These are phyloP conservation scores for Cercospora sojina DNA, from an alignment of 2,329 filamentous ascomycete species.

Conservation along the genomic window DNA sequence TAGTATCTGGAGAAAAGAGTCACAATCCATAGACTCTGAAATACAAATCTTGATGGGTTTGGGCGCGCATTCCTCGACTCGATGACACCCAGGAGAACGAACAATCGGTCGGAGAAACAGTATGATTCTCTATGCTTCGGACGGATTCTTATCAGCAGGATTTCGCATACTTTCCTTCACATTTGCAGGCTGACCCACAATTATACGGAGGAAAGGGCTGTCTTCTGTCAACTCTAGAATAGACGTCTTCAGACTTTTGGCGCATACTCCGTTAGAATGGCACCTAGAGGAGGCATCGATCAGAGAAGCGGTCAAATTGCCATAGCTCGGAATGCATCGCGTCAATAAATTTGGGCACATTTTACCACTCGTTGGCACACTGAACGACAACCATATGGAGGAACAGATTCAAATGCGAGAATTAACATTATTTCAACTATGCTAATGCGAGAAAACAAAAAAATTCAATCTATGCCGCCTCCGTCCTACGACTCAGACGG, in stretches of 20 bases:
- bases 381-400: neutral
- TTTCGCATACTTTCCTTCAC: neutral
- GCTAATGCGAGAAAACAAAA: neutral
- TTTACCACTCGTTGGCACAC: neutral
- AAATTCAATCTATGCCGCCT: neutral
- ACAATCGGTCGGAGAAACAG: neutral
- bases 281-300: neutral
- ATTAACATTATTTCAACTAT: neutral
- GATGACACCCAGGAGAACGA: neutral
- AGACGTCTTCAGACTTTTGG: neutral
- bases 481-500: neutral
- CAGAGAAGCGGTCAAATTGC: neutral
- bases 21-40: too few relatives aligned
- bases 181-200: neutral
- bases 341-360: neutral
- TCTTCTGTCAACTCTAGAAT: neutral
- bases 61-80: neutral
- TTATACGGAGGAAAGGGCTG: neutral
- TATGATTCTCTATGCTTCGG: neutral
- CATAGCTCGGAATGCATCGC: neutral
- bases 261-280: neutral
- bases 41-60: too few relatives aligned
- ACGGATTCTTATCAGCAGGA: neutral
- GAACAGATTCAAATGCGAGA: neutral
- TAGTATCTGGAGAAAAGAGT: too few relatives aligned